phyloP scores from a whole-genome alignment of 2,329 filamentous ascomycete species.

The Ascochyta rabiei region DNA sequence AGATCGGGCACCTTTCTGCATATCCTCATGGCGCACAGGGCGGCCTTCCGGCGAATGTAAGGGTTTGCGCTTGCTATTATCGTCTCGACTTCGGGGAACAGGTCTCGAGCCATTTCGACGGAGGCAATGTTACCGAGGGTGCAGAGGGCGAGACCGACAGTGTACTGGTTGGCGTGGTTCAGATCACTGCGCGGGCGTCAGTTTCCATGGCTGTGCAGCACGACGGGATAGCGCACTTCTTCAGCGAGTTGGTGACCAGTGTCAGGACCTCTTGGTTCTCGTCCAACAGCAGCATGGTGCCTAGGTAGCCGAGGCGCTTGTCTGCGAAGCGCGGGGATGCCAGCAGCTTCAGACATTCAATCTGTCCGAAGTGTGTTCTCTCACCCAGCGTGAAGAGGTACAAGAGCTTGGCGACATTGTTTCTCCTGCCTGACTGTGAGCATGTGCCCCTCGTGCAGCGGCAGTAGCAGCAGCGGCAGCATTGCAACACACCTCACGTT shows the following conservation, averaged over 20 bases:
- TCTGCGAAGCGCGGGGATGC: constrained; percentile 97
- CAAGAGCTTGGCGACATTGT: constrained; percentile 97
- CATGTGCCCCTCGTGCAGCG: constrained; percentile 20
- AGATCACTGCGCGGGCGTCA: constrained; percentile 71
- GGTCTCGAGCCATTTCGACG: constrained; percentile 95
- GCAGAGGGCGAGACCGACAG: constrained; percentile 93
- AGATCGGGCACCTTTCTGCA: constrained; percentile 97
- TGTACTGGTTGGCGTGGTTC: constrained; percentile 97
- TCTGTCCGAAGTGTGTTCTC: constrained; percentile 97
- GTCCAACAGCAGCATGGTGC: constrained; percentile 93
- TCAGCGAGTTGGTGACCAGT: constrained; percentile 94
- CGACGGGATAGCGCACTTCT: constrained; percentile 70
- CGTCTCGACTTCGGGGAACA: constrained; percentile 94
- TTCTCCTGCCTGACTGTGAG: constrained; percentile 68
- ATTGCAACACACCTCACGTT: constrained; percentile 72
- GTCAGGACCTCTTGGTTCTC: constrained; percentile 99
- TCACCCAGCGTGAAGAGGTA: constrained; percentile 98
- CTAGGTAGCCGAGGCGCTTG: constrained; percentile 93
- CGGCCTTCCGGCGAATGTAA: constrained; percentile 97
- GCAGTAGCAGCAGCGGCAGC: background rate
- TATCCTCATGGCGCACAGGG: constrained; percentile 98
- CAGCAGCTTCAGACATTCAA: constrained; percentile 96
- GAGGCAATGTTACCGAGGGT: constrained; percentile 98
- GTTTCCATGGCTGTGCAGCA: background rate
- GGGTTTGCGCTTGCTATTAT: constrained; percentile 92